phyloP scores from a whole-genome alignment of 768 basidiomycete species.

The Leccinum uliginosum region DNA sequence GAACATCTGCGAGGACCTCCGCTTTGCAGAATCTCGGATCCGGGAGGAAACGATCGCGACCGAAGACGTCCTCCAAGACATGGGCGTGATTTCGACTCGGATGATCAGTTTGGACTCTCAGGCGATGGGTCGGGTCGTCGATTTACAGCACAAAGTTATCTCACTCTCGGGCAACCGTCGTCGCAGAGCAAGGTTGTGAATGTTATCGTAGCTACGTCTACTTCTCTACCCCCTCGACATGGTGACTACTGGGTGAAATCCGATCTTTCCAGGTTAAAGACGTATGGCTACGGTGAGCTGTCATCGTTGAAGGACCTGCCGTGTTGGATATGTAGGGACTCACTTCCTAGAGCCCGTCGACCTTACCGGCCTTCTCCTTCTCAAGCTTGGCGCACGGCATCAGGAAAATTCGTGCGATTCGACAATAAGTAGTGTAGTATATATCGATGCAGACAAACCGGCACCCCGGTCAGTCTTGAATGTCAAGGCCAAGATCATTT shows the following conservation, averaged over 20 bases:
- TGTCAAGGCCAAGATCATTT: conserved; percentile 71
- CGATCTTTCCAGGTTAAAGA: conserved; percentile 64
- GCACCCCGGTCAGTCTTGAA: conserved; percentile 83
- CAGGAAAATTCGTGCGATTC: conserved; percentile 83
- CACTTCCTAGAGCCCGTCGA: conserved; percentile 78
- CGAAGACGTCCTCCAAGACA: conserved; percentile 92
- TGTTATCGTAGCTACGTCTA: conserved; percentile 15
- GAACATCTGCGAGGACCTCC: conserved; percentile 87
- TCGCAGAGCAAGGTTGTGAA: conserved; percentile 28
- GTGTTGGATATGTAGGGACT: conserved; percentile 89
- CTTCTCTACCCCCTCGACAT: conserved; percentile 51
- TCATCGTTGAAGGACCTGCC: conserved; percentile 73
- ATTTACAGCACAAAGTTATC: conserved; percentile 43
- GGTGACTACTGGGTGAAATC: conserved; percentile 95
- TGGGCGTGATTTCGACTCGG: conserved; percentile 80
- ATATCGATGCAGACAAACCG: conserved; percentile 85
- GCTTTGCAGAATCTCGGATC: conserved; percentile 96
- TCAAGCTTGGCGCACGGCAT: conserved; percentile 72
- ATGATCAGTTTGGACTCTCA: conserved; percentile 97
- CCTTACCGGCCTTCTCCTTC: conserved; percentile 78
- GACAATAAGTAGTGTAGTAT: conserved; percentile 90
- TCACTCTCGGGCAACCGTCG: conserved; percentile 25
- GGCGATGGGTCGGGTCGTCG: conserved; percentile 97
- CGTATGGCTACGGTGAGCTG: conserved; percentile 67
- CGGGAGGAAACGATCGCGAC: conserved; percentile 96